These are phyloP conservation scores for Cordyceps fumosorosea DNA, from an alignment of 2,329 filamentous ascomycete genomes.

Conservation along the genomic window DNA sequence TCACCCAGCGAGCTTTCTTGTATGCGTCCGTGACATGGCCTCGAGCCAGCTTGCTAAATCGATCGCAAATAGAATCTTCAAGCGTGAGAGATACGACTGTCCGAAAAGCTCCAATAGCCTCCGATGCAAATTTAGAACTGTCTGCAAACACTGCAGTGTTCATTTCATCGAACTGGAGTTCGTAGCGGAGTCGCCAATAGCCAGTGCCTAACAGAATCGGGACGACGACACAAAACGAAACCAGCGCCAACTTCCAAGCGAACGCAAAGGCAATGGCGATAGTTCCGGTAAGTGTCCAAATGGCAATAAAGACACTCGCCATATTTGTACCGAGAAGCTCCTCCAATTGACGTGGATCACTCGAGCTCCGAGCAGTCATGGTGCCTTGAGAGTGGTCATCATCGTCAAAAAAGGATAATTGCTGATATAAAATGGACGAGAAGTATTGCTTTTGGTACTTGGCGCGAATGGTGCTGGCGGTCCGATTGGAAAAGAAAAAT, in stretches of 20 bases:
- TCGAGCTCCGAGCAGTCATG: slow-evolving; percentile 48
- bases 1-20: slow-evolving; percentile 54
- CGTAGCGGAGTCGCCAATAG: slow-evolving; percentile 48
- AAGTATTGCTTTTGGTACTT: slow-evolving; percentile 56
- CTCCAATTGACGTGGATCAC: slow-evolving; percentile 54
- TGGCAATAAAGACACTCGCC: slow-evolving; percentile 53
- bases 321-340: slow-evolving; percentile 61
- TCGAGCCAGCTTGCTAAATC: slow-evolving; percentile 55
- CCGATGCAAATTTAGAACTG: slow-evolving; percentile 68
- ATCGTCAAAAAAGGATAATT: slow-evolving; percentile 53
- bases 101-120: slow-evolving; percentile 66
- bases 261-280: slow-evolving; percentile 63
- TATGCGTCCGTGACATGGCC: slow-evolving; percentile 55
- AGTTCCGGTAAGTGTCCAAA: slow-evolving; percentile 60
- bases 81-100: slow-evolving; percentile 66
- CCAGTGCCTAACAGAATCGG: slow-evolving; percentile 42
- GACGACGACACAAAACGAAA: slow-evolving; percentile 55
- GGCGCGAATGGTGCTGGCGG: slow-evolving; percentile 43
- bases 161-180: slow-evolving; percentile 61
- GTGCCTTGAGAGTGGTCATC: slow-evolving; percentile 55
- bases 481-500: slow-evolving; percentile 33
- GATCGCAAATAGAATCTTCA: slow-evolving; percentile 55
- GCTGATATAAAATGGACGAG: slow-evolving; percentile 51
- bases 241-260: slow-evolving; percentile 70
- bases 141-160: slow-evolving; percentile 62